Evolutionary conservation across 1,284 basidiomycete genomes (phyloP), one percentile per base, ranked within the genome.

Genomic region (Microbotryomycetes sp.): DNA sequence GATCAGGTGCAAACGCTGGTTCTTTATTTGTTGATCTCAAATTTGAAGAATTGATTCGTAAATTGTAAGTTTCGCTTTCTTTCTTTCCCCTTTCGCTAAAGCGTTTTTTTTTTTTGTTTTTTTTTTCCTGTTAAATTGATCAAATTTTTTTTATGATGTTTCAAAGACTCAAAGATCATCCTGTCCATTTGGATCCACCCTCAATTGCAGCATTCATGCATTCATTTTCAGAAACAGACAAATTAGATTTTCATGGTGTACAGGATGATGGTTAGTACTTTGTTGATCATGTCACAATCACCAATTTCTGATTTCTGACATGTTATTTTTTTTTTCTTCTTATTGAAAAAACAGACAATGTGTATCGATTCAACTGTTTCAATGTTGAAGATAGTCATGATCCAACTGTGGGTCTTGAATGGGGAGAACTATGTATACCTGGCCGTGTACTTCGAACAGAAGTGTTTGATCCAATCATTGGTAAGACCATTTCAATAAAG

Each of bases 171-270:
- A 80, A 79, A 26, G 83, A 86, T 70, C 88, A 90, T 69, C 87
- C 88, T 16, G 84, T 81, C 1, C 88, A 90, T 75, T 80, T 89
- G 23, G 87, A 90, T 71, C 76, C 82, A 1, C 82, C 85, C 14
- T 88, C 86, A 62, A 75, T 89, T 67, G 86, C 86, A 2, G 87
- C 86, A 75, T 90, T 89, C 74, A 87, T 88, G 86, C 85, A 88
- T 70, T 57, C 68, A 0, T 69, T 69, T 42, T 59, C 61, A 42
- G 87, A 90, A 75, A 86, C 86, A n/a, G 87, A 90, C 72, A 90
- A 90, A 74, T 76, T 88, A 56, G 80, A 81, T 30, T 89, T 86
- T 71, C 78, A 75, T 63, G 88, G 88, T 22, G 56, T 49, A 0
- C 75, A 76, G 31, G 88, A 90, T 73, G 88, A 89, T 72, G 82